Evolutionary conservation across 2,329 filamentous ascomycete species (phyloP).

Genomic region (Seiridium unicorne): DNA sequence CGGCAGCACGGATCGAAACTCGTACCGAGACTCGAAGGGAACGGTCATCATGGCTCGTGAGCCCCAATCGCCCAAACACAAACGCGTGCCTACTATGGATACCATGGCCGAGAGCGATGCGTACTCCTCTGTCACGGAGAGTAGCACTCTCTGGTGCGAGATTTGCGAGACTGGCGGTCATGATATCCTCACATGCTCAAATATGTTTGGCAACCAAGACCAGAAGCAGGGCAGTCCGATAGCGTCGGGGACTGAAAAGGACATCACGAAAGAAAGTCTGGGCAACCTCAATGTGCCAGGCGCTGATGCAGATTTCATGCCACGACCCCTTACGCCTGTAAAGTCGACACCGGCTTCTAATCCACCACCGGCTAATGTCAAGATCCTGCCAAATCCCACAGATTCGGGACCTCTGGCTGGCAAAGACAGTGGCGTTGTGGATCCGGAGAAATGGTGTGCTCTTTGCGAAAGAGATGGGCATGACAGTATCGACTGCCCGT

Average conservation of each 20-base stretch:
- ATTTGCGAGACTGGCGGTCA: constrained; percentile 91
- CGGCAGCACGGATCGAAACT: constrained; percentile 52
- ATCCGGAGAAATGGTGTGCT: constrained; percentile 93
- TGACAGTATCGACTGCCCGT: constrained; percentile 91
- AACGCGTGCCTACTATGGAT: constrained; percentile 57
- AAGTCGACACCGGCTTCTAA: constrained; percentile 42
- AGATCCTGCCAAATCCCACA: constrained; percentile 59
- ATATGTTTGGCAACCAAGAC: constrained; percentile 66
- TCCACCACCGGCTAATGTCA: constrained; percentile 37
- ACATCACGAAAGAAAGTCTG: constrained; percentile 35
- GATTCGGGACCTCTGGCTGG: constrained; percentile 70
- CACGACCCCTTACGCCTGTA: constrained; percentile 54
- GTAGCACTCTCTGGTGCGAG: constrained; percentile 82
- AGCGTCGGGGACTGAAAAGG: constrained; percentile 27
- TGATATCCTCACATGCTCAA: constrained; percentile 91
- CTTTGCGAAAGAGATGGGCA: constrained; percentile 95
- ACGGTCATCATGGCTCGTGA: constrained; percentile 61
- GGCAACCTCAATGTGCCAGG: constrained; percentile 37
- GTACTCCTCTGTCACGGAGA: constrained; percentile 70
- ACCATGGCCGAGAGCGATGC: constrained; percentile 70
- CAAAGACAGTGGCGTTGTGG: constrained; percentile 74
- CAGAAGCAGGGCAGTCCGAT: constrained; percentile 16
- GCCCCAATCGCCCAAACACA: constrained; percentile 43
- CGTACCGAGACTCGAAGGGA: constrained; percentile 64
- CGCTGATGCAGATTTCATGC: constrained; percentile 42